Evolutionary conservation across 495 filamentous ascomycete species (phyloP), one percentile per base, ranked within the genome.

Genomic region (Corynascus novoguineensis): DNA sequence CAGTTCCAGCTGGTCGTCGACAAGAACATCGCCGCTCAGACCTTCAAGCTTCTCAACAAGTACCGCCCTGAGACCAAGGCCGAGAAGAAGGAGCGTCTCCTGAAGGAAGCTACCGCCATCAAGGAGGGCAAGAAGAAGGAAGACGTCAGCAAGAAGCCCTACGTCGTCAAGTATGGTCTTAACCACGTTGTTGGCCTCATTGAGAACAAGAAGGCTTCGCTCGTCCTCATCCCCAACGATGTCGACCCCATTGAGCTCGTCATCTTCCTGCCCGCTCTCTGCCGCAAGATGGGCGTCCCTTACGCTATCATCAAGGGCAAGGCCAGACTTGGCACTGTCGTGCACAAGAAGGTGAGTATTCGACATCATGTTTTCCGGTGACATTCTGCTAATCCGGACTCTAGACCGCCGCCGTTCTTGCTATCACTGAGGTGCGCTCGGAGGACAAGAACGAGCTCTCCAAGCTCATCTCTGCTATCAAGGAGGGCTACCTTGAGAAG

Each of bases 301-400:
- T 99, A 96, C 75, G 92, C 90, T 71, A 99, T 99, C 69, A 85
- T 97, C 71, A 99, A 97, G 87, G 95, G 95, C 78, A 99, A 99
- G 86, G 92, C 95, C 64, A 85, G 95, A 76, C 89, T 97, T 68
- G 95, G 95, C 67, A 96, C 93, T 58, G 91, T 97, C 67, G 92
- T 99, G 69, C 95, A 97, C 88, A 95, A 99, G 85, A 99, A 98
- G 88, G 88, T 91, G 71, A 34, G 50, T 25, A n/a, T 14, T 22
- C 21, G 12, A 0, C 15, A 12, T 37, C 17, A 14, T 25, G 21
- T 1, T 4, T 51, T 53, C 17, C 1, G 21, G 38, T 7, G 41
- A n/a, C 27, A 5, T 10, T 28, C 31, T 32, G 47, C 65, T 77
- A 62, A 75, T 60, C 21, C 28, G n/a, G 6, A 3, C 9, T 17